These are phyloP conservation scores for Parastagonospora avenae DNA, from an alignment of 2,329 filamentous ascomycete species.

Conservation along the genomic window DNA sequence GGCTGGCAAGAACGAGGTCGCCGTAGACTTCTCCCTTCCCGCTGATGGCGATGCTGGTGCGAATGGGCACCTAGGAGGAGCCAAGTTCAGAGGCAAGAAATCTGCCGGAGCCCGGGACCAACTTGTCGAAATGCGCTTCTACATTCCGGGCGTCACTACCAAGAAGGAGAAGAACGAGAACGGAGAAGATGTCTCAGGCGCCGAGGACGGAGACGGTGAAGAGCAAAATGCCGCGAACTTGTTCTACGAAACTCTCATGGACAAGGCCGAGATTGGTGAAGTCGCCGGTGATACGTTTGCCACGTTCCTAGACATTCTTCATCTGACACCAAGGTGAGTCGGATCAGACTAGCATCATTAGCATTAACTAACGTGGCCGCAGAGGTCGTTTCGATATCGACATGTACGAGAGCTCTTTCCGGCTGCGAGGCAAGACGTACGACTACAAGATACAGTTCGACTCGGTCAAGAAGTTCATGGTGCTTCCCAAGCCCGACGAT, in stretches of 20 bases:
- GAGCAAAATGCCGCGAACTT: slow-evolving; percentile 94
- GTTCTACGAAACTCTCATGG: slow-evolving; percentile 98
- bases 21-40: slow-evolving; percentile 87
- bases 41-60: slow-evolving; percentile 73
- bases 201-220: slow-evolving; percentile 64
- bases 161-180: slow-evolving; percentile 72
- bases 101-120: slow-evolving; percentile 88
- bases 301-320: slow-evolving; percentile 93
- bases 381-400: slow-evolving; percentile 99
- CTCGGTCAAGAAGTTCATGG: slow-evolving; percentile 97
- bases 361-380: slow-evolving; percentile 33
- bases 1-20: slow-evolving; percentile 96
- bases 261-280: slow-evolving; percentile 98
- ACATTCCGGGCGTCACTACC: slow-evolving; percentile 86
- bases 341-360: slow-evolving; percentile 9
- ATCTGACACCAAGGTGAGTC: slow-evolving; percentile 85
- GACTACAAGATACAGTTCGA: slow-evolving; percentile 99
- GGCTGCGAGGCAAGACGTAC: slow-evolving; percentile 96
- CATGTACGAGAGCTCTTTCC: slow-evolving; percentile 98
- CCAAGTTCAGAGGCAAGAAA: slow-evolving; percentile 80
- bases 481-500: slow-evolving; percentile 97
- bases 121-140: slow-evolving; percentile 98
- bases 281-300: slow-evolving; percentile 98
- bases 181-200: slow-evolving; percentile 65
- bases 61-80: slow-evolving; percentile 75